Evolutionary conservation across 768 basidiomycete genomes (phyloP).

Genomic region (Tricholoma sp.): DNA sequence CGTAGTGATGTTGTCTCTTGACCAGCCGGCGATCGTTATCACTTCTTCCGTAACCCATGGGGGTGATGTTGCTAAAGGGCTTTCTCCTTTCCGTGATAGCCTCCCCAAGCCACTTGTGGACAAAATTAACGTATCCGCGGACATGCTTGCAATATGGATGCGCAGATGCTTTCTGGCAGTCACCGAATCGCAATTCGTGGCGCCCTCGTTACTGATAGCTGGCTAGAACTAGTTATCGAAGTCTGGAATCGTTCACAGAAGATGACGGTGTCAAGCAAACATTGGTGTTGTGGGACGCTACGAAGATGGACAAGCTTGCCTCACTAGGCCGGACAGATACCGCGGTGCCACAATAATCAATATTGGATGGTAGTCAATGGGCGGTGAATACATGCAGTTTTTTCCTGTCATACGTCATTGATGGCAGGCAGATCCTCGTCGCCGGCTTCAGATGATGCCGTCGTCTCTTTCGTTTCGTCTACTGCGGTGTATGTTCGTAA

Average conservation of each 20-base stretch:
- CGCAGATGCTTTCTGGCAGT: slow-evolving; percentile 10
- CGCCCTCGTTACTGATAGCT: slow-evolving; percentile 16
- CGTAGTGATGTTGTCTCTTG: slow-evolving; percentile 13
- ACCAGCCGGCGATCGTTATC: neutral
- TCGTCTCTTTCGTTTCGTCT: neutral
- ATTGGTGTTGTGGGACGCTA: slow-evolving; percentile 16
- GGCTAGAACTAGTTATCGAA: slow-evolving; percentile 12
- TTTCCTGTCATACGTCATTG: neutral
- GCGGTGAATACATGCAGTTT: slow-evolving; percentile 1
- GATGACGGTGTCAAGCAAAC: slow-evolving; percentile 9
- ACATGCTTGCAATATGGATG: slow-evolving; percentile 13
- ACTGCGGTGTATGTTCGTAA: slow-evolving; percentile 2
- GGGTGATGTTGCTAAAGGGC: neutral
- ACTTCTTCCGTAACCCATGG: neutral
- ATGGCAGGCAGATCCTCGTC: neutral
- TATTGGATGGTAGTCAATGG: slow-evolving; percentile 8
- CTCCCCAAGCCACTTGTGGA: slow-evolving; percentile 2
- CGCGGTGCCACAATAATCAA: slow-evolving; percentile 5
- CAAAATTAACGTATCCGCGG: slow-evolving; percentile 1
- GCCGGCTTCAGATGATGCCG: slow-evolving; percentile 2
- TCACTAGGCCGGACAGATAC: slow-evolving; percentile 4
- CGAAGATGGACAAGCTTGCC: slow-evolving; percentile 11
- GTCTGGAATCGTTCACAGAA: slow-evolving; percentile 16
- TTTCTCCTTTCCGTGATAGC: neutral
- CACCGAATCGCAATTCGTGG: slow-evolving; percentile 11